phyloP scores from a whole-genome alignment of 805 yeast species.

The Candida patagonica region DNA sequence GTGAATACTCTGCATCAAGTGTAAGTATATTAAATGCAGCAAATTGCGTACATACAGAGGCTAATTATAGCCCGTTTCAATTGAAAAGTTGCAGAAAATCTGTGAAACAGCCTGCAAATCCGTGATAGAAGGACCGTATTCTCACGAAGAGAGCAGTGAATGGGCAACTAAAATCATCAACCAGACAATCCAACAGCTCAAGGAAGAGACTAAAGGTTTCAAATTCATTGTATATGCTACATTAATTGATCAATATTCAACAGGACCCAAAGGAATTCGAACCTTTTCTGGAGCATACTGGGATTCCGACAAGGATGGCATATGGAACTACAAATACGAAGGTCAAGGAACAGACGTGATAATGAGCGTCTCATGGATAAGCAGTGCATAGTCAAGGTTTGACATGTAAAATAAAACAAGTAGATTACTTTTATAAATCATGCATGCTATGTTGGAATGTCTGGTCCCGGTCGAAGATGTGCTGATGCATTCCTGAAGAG shows the following conservation, averaged over 20 bases:
- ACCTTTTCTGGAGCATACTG: conserved; percentile 16
- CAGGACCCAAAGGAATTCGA: conserved; percentile 18
- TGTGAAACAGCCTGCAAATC: neutral
- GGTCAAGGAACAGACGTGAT: conserved; percentile 16
- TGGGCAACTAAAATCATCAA: conserved; percentile 14
- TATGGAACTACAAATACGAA: conserved; percentile 18
- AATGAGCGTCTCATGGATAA: conserved; percentile 19
- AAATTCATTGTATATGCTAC: conserved; percentile 18
- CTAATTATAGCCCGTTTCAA: neutral
- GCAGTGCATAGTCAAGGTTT: conserved; percentile 6
- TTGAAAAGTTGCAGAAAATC: neutral
- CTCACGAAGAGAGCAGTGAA: conserved; percentile 9
- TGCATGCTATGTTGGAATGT: neutral
- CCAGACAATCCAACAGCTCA: conserved; percentile 5
- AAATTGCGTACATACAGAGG: neutral
- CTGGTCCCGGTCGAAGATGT: conserved; percentile 44
- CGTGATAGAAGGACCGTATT: conserved; percentile 6
- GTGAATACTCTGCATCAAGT: neutral
- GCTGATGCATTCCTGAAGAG: conserved; percentile 85
- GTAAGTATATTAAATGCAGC: neutral
- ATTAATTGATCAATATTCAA: conserved; percentile 11
- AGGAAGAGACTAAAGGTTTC: conserved; percentile 13
- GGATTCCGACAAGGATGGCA: conserved; percentile 21
- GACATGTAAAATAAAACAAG: neutral
- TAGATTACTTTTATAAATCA: neutral